phyloP scores from a whole-genome alignment of 805 yeast species.

The Lipomyces lipofer region DNA sequence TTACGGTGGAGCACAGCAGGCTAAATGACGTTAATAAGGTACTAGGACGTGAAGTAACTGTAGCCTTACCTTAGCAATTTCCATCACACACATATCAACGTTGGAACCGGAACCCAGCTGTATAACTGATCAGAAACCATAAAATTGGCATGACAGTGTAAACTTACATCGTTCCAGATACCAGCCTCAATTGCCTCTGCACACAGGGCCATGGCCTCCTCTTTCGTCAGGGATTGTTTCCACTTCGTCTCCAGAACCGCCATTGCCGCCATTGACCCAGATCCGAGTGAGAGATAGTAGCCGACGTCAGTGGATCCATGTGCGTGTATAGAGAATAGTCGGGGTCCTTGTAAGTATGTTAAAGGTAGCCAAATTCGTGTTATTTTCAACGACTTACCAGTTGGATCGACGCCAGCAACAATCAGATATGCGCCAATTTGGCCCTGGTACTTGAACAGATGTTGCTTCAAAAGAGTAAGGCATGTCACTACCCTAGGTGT shows the following conservation, averaged over 20 bases:
- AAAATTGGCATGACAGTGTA: not conserved
- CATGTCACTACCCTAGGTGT: slow-evolving; percentile 93
- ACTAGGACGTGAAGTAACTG: not conserved
- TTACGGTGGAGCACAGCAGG: slow-evolving; percentile 78
- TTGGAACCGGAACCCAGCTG: slow-evolving; percentile 93
- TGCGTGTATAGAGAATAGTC: slow-evolving; percentile 89
- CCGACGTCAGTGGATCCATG: slow-evolving; percentile 98
- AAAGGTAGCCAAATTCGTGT: too few relatives aligned
- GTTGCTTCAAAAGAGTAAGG: slow-evolving; percentile 89
- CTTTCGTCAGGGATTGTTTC: slow-evolving; percentile 74
- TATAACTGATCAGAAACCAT: not conserved
- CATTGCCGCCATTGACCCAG: slow-evolving; percentile 98
- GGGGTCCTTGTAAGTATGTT: slow-evolving; percentile 52
- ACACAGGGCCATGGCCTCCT: slow-evolving; percentile 89
- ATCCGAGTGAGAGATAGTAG: slow-evolving; percentile 86
- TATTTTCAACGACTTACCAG: too few relatives aligned
- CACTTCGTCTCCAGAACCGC: slow-evolving; percentile 90
- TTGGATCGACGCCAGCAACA: slow-evolving; percentile 97
- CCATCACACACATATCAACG: slow-evolving; percentile 97
- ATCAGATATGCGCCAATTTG: slow-evolving; percentile 95
- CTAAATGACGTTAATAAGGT: slow-evolving; percentile 14
- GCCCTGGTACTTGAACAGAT: slow-evolving; percentile 94
- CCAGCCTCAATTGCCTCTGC: slow-evolving; percentile 95
- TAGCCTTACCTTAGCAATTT: slow-evolving; percentile 71
- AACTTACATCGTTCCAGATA: slow-evolving; percentile 82